Evolutionary conservation across 495 filamentous ascomycete species (phyloP).

Genomic region (Podospora pseudocomata): DNA sequence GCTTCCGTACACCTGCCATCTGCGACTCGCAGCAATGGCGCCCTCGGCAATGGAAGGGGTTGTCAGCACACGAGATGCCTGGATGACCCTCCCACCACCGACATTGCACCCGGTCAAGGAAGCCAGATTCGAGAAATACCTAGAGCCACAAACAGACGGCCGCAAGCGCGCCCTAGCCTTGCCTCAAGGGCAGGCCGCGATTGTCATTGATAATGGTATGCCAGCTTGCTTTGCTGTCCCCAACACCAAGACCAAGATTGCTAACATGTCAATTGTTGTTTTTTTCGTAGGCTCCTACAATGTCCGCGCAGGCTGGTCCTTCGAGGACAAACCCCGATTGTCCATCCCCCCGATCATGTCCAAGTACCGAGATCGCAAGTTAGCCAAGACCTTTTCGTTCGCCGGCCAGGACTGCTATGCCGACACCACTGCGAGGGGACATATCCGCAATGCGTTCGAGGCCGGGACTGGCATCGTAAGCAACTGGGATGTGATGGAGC

Average conservation of each 20-base stretch:
- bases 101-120: slow-evolving; percentile 59
- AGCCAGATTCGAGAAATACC: slow-evolving; percentile 71
- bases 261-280: slow-evolving; percentile 6
- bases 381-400: slow-evolving; percentile 83
- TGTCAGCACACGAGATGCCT: slow-evolving; percentile 31
- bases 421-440: slow-evolving; percentile 87
- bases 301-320: slow-evolving; percentile 92
- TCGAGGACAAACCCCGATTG: slow-evolving; percentile 74
- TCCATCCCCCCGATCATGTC: slow-evolving; percentile 84
- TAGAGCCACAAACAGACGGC: slow-evolving; percentile 63
- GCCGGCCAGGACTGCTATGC: slow-evolving; percentile 87
- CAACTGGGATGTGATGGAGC: slow-evolving; percentile 97
- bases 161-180: slow-evolving; percentile 56
- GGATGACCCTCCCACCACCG: slow-evolving; percentile 43
- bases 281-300: slow-evolving; percentile 66
- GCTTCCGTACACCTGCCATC: background rate
- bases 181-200: slow-evolving; percentile 55
- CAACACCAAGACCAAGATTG: background rate
- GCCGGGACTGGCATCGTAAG: slow-evolving; percentile 83
- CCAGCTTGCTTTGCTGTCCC: slow-evolving; percentile 5
- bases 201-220: slow-evolving; percentile 97
- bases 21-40: slow-evolving; percentile 34
- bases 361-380: slow-evolving; percentile 88
- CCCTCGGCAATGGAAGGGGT: slow-evolving; percentile 42
- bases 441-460: slow-evolving; percentile 88